Percentiles rank a stretch among this genome's conserved stretches.
Conservation (phyloP, 805 yeast genomes). For the Candida peoriensis region DNA sequence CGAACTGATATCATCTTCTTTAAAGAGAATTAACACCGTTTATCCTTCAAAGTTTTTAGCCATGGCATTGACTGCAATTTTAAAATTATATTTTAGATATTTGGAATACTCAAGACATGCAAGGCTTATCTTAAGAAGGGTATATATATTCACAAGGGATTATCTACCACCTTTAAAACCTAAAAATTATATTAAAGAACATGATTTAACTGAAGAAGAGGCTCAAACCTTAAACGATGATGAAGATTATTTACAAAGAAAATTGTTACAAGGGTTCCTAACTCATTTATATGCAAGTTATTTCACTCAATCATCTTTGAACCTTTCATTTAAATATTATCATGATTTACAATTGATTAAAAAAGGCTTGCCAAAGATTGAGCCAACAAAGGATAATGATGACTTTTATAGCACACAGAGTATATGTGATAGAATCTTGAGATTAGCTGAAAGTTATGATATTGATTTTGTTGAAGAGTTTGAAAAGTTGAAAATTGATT, state of each 20-base stretch:
- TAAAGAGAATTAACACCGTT: slow-evolving; percentile 58
- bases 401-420: slow-evolving; percentile 27
- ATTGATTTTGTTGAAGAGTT: slow-evolving; percentile 45
- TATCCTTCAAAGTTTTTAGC: slow-evolving; percentile 79
- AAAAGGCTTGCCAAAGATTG: slow-evolving; percentile 8
- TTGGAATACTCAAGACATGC: slow-evolving; percentile 28
- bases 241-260: slow-evolving; percentile 60
- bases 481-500: slow-evolving; percentile 26
- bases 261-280: slow-evolving; percentile 56
- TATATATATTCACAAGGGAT: slow-evolving; percentile 59
- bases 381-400: slow-evolving; percentile 12
- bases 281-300: slow-evolving; percentile 45
- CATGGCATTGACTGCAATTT: slow-evolving; percentile 56
- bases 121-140: slow-evolving; percentile 51
- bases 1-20: slow-evolving; percentile 56
- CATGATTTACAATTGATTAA: slow-evolving; percentile 12
- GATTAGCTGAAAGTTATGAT: slow-evolving; percentile 62
- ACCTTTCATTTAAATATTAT: slow-evolving; percentile 27
- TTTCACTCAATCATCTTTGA: slow-evolving; percentile 24
- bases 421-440: slow-evolving; percentile 35
- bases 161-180: slow-evolving; percentile 46
- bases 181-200: slow-evolving; percentile 28
- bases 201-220: slow-evolving; percentile 28
- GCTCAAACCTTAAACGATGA: slow-evolving; percentile 40
- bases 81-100: slow-evolving; percentile 46